Conservation (phyloP, 352 stramenopile species). For the Thraustotheca clavata region DNA sequence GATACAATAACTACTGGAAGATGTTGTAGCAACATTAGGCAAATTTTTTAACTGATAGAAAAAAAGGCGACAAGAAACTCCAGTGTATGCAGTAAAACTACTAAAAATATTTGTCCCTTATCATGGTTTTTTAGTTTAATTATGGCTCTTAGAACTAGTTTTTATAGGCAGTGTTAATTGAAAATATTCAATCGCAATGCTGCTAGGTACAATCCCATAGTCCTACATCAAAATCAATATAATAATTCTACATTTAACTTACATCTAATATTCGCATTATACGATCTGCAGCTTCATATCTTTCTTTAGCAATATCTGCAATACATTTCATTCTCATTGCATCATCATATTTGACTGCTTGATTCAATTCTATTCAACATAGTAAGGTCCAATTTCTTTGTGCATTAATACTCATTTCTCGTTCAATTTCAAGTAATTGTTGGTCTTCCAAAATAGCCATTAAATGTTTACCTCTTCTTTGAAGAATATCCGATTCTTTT, state of each 20-base stretch:
- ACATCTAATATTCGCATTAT: slow-evolving; percentile 75
- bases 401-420: neutral
- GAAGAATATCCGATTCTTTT: neutral
- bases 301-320: slow-evolving; percentile 38
- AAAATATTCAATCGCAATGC: neutral
- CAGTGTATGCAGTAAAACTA: neutral
- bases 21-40: too few species aligned
- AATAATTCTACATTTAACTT: neutral
- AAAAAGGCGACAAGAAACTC: neutral
- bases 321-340: slow-evolving; percentile 26
- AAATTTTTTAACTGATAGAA: too few species aligned
- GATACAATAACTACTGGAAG: neutral
- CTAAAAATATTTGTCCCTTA: neutral
- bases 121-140: neutral
- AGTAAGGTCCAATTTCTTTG: too few species aligned
- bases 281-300: slow-evolving; percentile 55
- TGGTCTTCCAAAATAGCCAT: neutral
- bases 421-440: neutral
- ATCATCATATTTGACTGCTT: too few species aligned
- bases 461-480: neutral
- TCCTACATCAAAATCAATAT: neutral
- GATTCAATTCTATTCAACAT: too few species aligned
- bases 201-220: neutral
- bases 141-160: neutral
- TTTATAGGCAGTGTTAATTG: neutral